Evolutionary conservation across 768 basidiomycete genomes (phyloP).

Genomic region (Xerocomus spinulosus): DNA sequence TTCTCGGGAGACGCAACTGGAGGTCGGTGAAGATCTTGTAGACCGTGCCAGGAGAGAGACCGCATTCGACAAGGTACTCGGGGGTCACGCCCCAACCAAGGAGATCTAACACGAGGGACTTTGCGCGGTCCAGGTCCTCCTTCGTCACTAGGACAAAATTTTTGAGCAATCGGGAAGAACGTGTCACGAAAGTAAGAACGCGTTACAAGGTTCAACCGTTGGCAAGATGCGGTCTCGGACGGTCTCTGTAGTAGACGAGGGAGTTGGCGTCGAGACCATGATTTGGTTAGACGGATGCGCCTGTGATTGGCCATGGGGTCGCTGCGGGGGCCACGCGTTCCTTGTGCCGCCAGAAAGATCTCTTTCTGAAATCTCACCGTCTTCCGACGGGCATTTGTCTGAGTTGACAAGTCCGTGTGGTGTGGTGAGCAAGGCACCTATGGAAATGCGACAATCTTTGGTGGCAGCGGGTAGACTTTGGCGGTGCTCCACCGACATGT

Average conservation of each 20-base stretch:
- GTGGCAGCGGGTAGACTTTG: too few relatives aligned
- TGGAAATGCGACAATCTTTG: too few relatives aligned
- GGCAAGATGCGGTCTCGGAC: neutral
- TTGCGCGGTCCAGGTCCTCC: slow-evolving; percentile 41
- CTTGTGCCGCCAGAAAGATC: neutral
- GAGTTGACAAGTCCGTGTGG: neutral
- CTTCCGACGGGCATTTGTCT: slow-evolving; percentile 10
- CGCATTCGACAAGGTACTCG: slow-evolving; percentile 43
- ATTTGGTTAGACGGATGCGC: neutral
- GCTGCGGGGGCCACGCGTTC: neutral
- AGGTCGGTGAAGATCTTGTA: slow-evolving; percentile 36
- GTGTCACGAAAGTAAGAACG: neutral
- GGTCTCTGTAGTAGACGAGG: neutral
- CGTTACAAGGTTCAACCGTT: slow-evolving; percentile 8
- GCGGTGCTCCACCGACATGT: too few relatives aligned
- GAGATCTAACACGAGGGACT: slow-evolving; percentile 49
- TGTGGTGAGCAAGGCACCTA: too few relatives aligned
- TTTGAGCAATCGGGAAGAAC: neutral
- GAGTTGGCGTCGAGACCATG: neutral
- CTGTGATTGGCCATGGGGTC: neutral
- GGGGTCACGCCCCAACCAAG: slow-evolving; percentile 51
- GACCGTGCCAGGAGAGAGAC: slow-evolving; percentile 38
- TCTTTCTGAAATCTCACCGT: slow-evolving; percentile 22
- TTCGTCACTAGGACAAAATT: slow-evolving; percentile 33
- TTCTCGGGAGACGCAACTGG: slow-evolving; percentile 33